Conservation (phyloP, 768 basidiomycete species). For the Lactifluus rugatus region DNA sequence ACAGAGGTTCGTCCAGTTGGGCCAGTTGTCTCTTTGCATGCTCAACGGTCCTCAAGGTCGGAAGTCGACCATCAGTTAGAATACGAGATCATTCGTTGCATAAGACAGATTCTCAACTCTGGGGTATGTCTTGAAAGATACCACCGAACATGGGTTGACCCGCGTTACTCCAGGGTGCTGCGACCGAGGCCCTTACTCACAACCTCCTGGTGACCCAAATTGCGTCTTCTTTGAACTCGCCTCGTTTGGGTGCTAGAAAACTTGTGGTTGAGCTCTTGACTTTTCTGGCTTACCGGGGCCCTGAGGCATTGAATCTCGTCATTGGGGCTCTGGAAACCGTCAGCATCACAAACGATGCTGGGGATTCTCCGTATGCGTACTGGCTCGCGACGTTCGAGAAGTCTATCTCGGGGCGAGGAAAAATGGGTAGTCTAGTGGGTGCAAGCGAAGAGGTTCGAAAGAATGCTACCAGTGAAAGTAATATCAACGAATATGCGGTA, state of each 20-base stretch:
- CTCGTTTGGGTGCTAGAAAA: constrained; percentile 70
- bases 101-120: constrained; percentile 73
- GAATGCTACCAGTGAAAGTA: constrained; percentile 51
- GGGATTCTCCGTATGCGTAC: constrained; percentile 60
- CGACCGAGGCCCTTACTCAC: constrained; percentile 65
- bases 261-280: constrained; percentile 69
- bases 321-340: constrained; percentile 65
- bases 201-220: constrained; percentile 69
- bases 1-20: constrained; percentile 39
- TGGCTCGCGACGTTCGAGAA: constrained; percentile 83
- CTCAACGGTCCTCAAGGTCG: constrained; percentile 30
- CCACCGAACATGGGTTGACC: constrained; percentile 4
- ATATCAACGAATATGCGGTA: constrained; percentile 81
- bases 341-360: constrained; percentile 51
- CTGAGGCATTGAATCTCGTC: constrained; percentile 54
- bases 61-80: constrained; percentile 65
- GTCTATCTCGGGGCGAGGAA: constrained; percentile 73
- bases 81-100: constrained; percentile 80
- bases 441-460: constrained; percentile 84
- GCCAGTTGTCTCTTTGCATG: background rate
- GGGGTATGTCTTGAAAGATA: constrained; percentile 31
- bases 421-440: constrained; percentile 92
- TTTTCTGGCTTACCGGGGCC: constrained; percentile 58
- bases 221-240: constrained; percentile 71
- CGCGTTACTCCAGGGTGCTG: constrained; percentile 31